Evolutionary conservation across 495 filamentous ascomycete species (phyloP).

Genomic region (Lasiosphaeria hispida): DNA sequence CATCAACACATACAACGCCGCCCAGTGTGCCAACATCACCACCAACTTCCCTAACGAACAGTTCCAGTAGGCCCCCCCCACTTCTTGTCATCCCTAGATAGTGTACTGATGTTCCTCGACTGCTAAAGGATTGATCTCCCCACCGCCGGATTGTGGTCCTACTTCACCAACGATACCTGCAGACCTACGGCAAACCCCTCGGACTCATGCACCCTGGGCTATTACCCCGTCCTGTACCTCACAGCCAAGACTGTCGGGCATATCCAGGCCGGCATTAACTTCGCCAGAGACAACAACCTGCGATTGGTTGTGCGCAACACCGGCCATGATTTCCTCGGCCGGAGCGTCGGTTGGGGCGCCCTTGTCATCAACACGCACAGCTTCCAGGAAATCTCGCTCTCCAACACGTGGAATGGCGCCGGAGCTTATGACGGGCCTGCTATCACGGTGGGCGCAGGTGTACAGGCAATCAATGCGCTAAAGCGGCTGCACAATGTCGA

Average conservation of each 20-base stretch:
- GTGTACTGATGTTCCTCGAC: slow-evolving; percentile 9
- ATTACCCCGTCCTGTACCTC: slow-evolving; percentile 56
- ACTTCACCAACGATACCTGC: slow-evolving; percentile 49
- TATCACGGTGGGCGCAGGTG: slow-evolving; percentile 49
- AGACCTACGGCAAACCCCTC: slow-evolving; percentile 40
- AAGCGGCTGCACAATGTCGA: slow-evolving; percentile 42
- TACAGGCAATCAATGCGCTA: slow-evolving; percentile 44
- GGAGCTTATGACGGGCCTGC: slow-evolving; percentile 43
- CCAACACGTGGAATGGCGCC: slow-evolving; percentile 33
- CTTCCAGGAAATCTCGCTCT: slow-evolving; percentile 51
- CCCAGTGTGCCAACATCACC: slow-evolving; percentile 33
- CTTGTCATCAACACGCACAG: slow-evolving; percentile 64
- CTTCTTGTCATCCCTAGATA: neutral
- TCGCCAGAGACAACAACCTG: slow-evolving; percentile 55
- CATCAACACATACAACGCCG: slow-evolving; percentile 38
- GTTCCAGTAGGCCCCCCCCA: slow-evolving; percentile 27
- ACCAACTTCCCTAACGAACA: slow-evolving; percentile 36
- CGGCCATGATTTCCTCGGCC: slow-evolving; percentile 59
- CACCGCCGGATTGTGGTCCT: slow-evolving; percentile 44
- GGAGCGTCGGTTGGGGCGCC: slow-evolving; percentile 56
- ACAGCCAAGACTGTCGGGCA: slow-evolving; percentile 44
- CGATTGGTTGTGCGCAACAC: slow-evolving; percentile 65
- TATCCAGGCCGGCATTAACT: slow-evolving; percentile 50
- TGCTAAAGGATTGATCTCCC: slow-evolving; percentile 42
- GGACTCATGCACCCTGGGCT: slow-evolving; percentile 55